Conservation (phyloP, 1,284 basidiomycete species). For the Waitea zeae region DNA sequence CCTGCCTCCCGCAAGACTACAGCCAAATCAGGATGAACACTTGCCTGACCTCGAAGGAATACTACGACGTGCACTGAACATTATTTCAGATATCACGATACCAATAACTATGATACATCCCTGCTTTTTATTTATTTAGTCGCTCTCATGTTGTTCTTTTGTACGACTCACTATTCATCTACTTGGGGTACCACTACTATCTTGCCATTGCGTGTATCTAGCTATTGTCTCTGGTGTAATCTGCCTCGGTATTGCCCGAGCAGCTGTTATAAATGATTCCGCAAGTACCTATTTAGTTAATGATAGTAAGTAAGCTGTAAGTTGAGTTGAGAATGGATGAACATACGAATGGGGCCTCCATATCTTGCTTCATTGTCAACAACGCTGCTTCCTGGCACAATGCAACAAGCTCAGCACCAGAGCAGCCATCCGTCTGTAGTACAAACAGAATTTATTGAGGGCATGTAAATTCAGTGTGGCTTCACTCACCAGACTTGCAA, state of each 20-base stretch:
- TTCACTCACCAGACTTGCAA: conserved; percentile 65
- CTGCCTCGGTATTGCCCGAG: conserved; percentile 56
- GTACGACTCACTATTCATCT: too few species aligned
- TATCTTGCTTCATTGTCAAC: conserved; percentile 75
- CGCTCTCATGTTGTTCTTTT: too few species aligned
- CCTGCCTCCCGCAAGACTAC: conserved; percentile 21
- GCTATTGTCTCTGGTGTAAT: conserved; percentile 72
- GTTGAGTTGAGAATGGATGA: neutral
- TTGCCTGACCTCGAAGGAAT: too few species aligned
- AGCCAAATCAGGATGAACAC: too few species aligned
- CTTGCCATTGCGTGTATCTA: neutral
- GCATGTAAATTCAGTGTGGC: conserved; percentile 6
- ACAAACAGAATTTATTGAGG: neutral
- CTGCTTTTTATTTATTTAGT: neutral
- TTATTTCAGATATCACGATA: too few species aligned
- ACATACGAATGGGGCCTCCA: conserved; percentile 61
- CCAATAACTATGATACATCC: neutral
- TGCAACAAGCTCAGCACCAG: conserved; percentile 85
- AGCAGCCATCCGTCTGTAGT: conserved; percentile 78
- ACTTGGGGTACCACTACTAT: neutral
- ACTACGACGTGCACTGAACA: too few species aligned
- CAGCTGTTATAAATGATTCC: conserved; percentile 62
- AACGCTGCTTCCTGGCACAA: conserved; percentile 96
- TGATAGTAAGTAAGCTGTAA: conserved; percentile 2
- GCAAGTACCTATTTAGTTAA: conserved; percentile 42